phyloP scores from a whole-genome alignment of 805 yeast species.

The Tetrapisispora nanseiensis region DNA sequence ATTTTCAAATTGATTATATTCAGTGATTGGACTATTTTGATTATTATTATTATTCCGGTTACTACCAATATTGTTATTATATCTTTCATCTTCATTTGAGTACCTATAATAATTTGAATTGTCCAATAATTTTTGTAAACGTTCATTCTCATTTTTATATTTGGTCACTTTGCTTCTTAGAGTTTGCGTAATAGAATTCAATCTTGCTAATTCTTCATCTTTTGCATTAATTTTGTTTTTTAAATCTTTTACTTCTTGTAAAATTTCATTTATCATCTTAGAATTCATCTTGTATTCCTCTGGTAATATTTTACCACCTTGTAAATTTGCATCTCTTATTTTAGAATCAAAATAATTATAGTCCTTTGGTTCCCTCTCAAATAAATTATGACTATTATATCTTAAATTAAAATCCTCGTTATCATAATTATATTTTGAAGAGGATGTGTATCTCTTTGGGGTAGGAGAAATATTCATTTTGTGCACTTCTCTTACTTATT shows the following conservation, averaged over 20 bases:
- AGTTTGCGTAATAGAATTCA: constrained; percentile 27
- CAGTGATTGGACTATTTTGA: not conserved
- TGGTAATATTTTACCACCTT: constrained; percentile 20
- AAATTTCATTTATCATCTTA: constrained; percentile 31
- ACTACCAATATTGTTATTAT: too few relatives aligned
- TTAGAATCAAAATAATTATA: not conserved
- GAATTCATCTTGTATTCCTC: constrained; percentile 31
- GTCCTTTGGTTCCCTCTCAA: not conserved
- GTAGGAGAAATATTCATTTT: constrained; percentile 26
- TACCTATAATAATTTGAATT: not conserved
- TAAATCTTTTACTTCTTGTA: constrained; percentile 30
- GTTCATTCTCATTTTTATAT: constrained; percentile 15
- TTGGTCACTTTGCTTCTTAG: constrained; percentile 30
- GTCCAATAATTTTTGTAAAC: constrained; percentile 1
- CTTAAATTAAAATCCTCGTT: not conserved
- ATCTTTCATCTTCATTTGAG: not conserved
- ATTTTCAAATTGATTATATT: constrained; percentile 8
- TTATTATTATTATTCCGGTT: too few relatives aligned
- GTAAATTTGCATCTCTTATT: not conserved
- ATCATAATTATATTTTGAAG: not conserved
- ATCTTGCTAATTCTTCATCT: constrained; percentile 18
- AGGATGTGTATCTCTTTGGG: constrained; percentile 20
- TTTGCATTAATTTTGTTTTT: constrained; percentile 26
- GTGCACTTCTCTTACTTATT: not conserved
- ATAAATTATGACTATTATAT: not conserved